Conservation (phyloP, 1,284 basidiomycete genomes). For the Porodaedalea pini region DNA sequence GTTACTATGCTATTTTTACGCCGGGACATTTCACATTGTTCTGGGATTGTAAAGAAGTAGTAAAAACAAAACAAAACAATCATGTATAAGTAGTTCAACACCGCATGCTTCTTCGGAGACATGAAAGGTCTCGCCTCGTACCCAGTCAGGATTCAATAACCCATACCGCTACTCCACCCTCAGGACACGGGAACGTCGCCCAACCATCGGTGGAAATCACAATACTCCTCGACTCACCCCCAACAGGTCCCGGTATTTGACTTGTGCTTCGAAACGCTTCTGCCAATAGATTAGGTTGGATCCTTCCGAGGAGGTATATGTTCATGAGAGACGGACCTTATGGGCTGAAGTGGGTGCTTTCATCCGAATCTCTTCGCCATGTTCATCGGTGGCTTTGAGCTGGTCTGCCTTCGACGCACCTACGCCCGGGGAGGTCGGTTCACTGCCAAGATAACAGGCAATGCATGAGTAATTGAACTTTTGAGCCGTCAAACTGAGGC, state of each 20-base stretch:
- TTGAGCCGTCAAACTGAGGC: neutral
- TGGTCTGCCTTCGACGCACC: neutral
- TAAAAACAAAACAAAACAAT: neutral
- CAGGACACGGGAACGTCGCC: slow-evolving; percentile 56
- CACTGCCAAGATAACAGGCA: neutral
- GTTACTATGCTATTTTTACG: no score
- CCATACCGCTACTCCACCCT: slow-evolving; percentile 58
- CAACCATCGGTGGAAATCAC: slow-evolving; percentile 48
- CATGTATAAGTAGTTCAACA: neutral
- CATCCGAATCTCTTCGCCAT: slow-evolving; percentile 15
- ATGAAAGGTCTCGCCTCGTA: neutral
- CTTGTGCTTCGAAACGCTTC: neutral
- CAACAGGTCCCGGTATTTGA: slow-evolving; percentile 44
- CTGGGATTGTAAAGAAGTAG: no score
- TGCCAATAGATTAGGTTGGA: neutral
- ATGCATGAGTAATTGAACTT: no score
- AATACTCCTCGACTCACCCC: slow-evolving; percentile 38
- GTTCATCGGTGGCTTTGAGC: neutral
- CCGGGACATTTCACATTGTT: no score
- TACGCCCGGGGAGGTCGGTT: neutral
- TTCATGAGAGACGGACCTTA: neutral
- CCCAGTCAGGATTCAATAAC: slow-evolving; percentile 24
- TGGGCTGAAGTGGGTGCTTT: slow-evolving; percentile 1
- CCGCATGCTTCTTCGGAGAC: neutral
- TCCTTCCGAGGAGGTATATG: neutral